Percentiles rank a stretch among this genome's conserved stretches.
Evolutionary conservation across 2,329 filamentous ascomycete species (phyloP).

Genomic region (Pseudogymnoascus sp.): DNA sequence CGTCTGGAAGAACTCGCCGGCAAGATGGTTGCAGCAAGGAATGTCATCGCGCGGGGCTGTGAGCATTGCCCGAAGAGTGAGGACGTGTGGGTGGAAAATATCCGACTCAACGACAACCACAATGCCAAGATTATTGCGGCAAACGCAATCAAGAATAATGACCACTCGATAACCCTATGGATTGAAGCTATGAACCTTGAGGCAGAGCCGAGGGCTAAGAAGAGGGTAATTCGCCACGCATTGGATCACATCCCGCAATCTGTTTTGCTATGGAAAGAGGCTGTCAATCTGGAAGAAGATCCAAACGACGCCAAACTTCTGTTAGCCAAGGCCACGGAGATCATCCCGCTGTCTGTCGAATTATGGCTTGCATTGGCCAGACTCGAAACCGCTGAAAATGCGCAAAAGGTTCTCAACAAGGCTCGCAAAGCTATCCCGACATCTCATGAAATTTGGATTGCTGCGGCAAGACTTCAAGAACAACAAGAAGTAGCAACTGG

Average conservation of each 20-base stretch:
- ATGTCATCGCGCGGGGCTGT: constrained; percentile 80
- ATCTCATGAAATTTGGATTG: constrained; percentile 94
- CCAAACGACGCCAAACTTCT: constrained; percentile 79
- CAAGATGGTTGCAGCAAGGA: constrained; percentile 81
- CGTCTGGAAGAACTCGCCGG: constrained; percentile 88
- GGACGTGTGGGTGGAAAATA: constrained; percentile 94
- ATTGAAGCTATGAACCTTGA: constrained; percentile 93
- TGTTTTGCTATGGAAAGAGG: constrained; percentile 95
- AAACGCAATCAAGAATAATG: constrained; percentile 85
- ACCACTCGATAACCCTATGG: constrained; percentile 82
- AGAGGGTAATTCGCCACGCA: constrained; percentile 84
- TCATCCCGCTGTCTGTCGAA: constrained; percentile 89
- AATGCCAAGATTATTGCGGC: constrained; percentile 96
- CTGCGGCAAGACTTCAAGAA: constrained; percentile 78
- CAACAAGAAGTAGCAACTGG: constrained; percentile 83
- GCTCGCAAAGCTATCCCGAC: constrained; percentile 90
- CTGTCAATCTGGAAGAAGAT: constrained; percentile 91
- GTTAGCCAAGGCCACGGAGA: constrained; percentile 88
- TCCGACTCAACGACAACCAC: constrained; percentile 80
- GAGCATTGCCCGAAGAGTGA: constrained; percentile 89
- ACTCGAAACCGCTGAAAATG: constrained; percentile 81
- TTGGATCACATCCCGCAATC: constrained; percentile 90
- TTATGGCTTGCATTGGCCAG: constrained; percentile 90
- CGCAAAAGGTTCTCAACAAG: constrained; percentile 89
- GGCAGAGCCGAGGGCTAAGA: constrained; percentile 72